Evolutionary conservation across 768 basidiomycete species (phyloP), one percentile per base, ranked within the genome.

Genomic region (Mycena venus): DNA sequence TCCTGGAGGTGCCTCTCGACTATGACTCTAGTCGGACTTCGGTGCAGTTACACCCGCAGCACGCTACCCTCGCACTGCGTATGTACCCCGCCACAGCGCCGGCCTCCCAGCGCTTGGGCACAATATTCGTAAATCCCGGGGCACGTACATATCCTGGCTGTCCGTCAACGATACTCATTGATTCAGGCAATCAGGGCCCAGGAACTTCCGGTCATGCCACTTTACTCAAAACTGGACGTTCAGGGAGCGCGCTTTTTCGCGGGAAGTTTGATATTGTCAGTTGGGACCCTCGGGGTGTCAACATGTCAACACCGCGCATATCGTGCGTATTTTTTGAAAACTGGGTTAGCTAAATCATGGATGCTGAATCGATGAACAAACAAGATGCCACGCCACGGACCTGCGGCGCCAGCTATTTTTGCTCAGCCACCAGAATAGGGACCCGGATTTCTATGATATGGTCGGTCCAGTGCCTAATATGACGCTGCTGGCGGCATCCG

Each of bases 201-300:
- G 72, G 72, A 25, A 47, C 29, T 2, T 74, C 72, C 17, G 72
- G 72, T n/a, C 72, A 74, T 58, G 59, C 66, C 23, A 25, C 4
- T 5, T 32, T 74, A 29, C 31, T 74, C 51, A 65, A 65, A 34
- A 63, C 53, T 2, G 72, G 72, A 3, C 72, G 67, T 3, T 25
- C 62, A n/a, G 9, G 44, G 49, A 69, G 67, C 14, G 53, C 40
- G 2, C 53, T 74, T 17, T 74, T 74, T 17, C n/a, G 58, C 8
- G 72, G 72, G 4, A 74, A 64, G 17, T 74, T 62, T 53, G 72
- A 74, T 53, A 63, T 74, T 27, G 32, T 74, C 17, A 64, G 72
- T 61, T 74, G 72, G 72, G 72, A 74, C 67, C 67, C 72, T 29
- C 72, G 72, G 15, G 72, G 72, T 2, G 67, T 74, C 9, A 74